A percentile compares a stretch with the other conserved stretches of the same genome.
phyloP scores from a whole-genome alignment of 139 green algal genomes.

The Chlorella sp. region DNA sequence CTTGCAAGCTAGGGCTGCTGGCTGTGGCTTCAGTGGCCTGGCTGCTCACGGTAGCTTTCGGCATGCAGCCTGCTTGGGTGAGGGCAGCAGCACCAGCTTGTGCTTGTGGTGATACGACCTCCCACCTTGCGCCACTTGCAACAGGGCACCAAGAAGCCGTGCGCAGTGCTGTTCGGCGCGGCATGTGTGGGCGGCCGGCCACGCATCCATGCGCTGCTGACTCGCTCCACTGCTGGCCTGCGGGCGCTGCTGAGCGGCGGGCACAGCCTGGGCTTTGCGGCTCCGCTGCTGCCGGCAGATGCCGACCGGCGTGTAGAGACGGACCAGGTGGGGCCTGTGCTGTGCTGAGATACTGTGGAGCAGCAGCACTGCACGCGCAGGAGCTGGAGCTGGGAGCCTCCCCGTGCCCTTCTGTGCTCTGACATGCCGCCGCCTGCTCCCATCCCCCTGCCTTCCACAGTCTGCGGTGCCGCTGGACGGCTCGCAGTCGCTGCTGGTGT shows the following conservation, averaged over 20 bases:
- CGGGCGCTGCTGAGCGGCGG: slow-evolving; percentile 40
- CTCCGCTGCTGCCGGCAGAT: slow-evolving; percentile 52
- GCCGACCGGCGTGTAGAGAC: neutral
- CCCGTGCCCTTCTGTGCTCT: too few species aligned
- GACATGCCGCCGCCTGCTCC: neutral
- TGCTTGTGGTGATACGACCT: neutral
- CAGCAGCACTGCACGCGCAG: too few species aligned
- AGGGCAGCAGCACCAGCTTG: neutral
- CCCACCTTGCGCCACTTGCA: neutral
- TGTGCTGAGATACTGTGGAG: neutral
- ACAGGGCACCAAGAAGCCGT: slow-evolving; percentile 47
- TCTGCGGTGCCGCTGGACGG: slow-evolving; percentile 40
- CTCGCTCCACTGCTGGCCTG: slow-evolving; percentile 53
- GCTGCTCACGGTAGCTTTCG: too few species aligned
- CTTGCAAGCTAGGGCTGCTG: neutral
- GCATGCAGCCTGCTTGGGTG: neutral
- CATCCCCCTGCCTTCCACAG: neutral
- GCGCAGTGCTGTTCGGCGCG: slow-evolving; percentile 58
- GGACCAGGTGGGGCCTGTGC: neutral
- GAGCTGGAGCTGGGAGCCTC: too few species aligned
- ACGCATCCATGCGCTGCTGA: slow-evolving; percentile 59
- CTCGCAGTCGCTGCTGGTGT: slow-evolving; percentile 65
- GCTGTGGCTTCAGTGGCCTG: neutral
- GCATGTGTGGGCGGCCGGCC: slow-evolving; percentile 52
- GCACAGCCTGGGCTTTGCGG: slow-evolving; percentile 51